Conservation (phyloP, 2,329 filamentous ascomycete genomes). For the Lasiodiplodia citricola region DNA sequence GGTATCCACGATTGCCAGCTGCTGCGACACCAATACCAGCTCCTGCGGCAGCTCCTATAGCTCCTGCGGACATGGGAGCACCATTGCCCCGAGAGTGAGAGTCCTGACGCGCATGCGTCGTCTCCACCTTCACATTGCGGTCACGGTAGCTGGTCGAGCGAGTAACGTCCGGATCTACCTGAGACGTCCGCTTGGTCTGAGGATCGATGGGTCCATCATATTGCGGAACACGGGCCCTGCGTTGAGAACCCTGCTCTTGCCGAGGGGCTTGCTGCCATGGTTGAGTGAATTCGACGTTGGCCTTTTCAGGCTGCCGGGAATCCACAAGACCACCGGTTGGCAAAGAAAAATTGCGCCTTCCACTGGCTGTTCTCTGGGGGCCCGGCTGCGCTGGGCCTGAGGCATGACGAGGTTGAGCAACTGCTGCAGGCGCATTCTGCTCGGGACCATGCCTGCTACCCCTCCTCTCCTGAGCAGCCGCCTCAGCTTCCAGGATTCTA, state of each 20-base stretch:
- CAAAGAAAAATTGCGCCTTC: constrained; percentile 14
- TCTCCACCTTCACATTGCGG: constrained; percentile 35
- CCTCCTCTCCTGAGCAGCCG: constrained; percentile 68
- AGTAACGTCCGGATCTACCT: constrained; percentile 3
- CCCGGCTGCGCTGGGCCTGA: constrained; percentile 9
- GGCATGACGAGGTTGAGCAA: constrained; percentile 4
- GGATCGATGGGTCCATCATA: constrained; percentile 27
- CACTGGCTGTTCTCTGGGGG: constrained; percentile 4
- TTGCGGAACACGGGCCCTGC: constrained; percentile 9
- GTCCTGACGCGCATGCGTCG: not conserved
- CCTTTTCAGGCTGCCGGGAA: constrained; percentile 18
- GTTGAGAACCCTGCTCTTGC: constrained; percentile 9
- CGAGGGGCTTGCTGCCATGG: constrained; percentile 5
- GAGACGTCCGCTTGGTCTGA: not conserved
- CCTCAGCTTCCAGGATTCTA: constrained; percentile 80
- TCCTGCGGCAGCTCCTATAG: not conserved
- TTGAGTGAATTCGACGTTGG: constrained; percentile 7
- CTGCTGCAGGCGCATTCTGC: not conserved
- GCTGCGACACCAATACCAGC: constrained; percentile 38
- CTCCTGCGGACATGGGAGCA: constrained; percentile 2
- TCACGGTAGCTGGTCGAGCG: constrained; percentile 38
- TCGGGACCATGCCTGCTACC: constrained; percentile 31
- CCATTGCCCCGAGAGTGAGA: constrained; percentile 1
- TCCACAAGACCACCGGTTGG: constrained; percentile 20
- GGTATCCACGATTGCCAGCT: constrained; percentile 33